Conservation (phyloP, 2,329 filamentous ascomycete species). For the Aulographum hederae region DNA sequence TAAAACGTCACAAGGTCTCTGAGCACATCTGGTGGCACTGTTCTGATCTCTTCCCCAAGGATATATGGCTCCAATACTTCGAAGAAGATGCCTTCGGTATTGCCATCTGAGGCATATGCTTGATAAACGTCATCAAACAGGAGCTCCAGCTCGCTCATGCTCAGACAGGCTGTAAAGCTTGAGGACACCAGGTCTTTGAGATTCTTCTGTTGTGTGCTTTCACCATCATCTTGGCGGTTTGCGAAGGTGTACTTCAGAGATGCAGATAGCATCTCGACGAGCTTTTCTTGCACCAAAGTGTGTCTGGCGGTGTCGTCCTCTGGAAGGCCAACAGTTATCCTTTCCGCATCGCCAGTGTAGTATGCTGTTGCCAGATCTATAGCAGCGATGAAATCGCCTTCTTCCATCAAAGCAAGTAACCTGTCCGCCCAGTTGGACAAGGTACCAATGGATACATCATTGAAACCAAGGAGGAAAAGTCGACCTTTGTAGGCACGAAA, state of each 20-base stretch:
- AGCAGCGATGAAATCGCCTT: constrained; percentile 86
- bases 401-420: constrained; percentile 82
- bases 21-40: constrained; percentile 64
- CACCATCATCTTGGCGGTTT: constrained; percentile 32
- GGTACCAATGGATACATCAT: constrained; percentile 76
- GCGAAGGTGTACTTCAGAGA: constrained; percentile 80
- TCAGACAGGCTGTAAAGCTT: constrained; percentile 68
- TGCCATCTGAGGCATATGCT: constrained; percentile 60
- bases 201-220: constrained; percentile 31
- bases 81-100: constrained; percentile 58
- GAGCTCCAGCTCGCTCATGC: constrained; percentile 61
- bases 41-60: constrained; percentile 54
- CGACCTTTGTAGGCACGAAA: constrained; percentile 90
- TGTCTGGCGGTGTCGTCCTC: constrained; percentile 64
- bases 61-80: constrained; percentile 81
- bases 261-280: constrained; percentile 83
- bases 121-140: constrained; percentile 84
- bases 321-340: constrained; percentile 80
- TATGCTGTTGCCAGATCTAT: constrained; percentile 84
- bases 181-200: constrained; percentile 63
- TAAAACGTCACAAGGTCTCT: constrained; percentile 76
- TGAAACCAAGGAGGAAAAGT: constrained; percentile 83
- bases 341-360: constrained; percentile 80
- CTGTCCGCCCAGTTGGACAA: constrained; percentile 96
- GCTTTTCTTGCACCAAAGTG: constrained; percentile 67